Percentiles rank a stretch among this genome's conserved stretches.
phyloP scores from a whole-genome alignment of 345 rosid species.

The Excoecaria agallocha region DNA sequence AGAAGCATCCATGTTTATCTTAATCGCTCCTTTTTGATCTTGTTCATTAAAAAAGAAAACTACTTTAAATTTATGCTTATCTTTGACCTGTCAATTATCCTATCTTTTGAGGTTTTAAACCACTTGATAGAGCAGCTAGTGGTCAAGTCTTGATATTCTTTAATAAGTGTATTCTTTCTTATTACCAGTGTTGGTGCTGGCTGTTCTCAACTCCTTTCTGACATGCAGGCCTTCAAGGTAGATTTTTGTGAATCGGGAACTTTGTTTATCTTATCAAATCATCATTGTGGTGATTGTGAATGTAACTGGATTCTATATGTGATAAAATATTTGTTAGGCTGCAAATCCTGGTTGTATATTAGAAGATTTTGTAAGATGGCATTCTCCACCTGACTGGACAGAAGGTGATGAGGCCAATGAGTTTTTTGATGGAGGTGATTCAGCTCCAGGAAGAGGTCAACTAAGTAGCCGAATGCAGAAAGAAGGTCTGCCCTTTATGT shows the following conservation, averaged over 20 bases:
- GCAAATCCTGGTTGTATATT: constrained; percentile 98
- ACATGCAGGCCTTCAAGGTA: constrained; percentile 99
- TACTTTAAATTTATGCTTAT: neutral
- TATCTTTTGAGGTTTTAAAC: neutral
- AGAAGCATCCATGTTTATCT: neutral
- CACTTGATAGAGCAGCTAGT: neutral
- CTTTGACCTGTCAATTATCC: neutral
- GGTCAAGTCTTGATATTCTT: neutral
- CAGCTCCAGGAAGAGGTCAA: constrained; percentile 61
- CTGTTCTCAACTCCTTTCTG: constrained; percentile 96
- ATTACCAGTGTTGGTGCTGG: constrained; percentile 94
- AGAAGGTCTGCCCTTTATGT: constrained; percentile 56
- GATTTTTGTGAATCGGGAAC: constrained; percentile 7
- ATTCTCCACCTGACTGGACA: constrained; percentile 98
- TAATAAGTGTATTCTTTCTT: constrained; percentile 21
- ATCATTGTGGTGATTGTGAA: neutral
- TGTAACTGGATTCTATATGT: constrained; percentile 4
- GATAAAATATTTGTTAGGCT: constrained; percentile 45
- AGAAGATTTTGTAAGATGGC: constrained; percentile 99
- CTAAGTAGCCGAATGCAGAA: constrained; percentile 93
- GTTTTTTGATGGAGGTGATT: constrained; percentile 35
- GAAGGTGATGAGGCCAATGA: constrained; percentile 47
- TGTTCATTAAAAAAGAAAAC: neutral
- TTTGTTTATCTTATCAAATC: constrained; percentile 6
- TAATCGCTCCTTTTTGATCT: neutral